Evolutionary conservation across 305 asterid species (phyloP), one percentile per base, ranked within the genome.

Genomic region (Rubia balearica): DNA sequence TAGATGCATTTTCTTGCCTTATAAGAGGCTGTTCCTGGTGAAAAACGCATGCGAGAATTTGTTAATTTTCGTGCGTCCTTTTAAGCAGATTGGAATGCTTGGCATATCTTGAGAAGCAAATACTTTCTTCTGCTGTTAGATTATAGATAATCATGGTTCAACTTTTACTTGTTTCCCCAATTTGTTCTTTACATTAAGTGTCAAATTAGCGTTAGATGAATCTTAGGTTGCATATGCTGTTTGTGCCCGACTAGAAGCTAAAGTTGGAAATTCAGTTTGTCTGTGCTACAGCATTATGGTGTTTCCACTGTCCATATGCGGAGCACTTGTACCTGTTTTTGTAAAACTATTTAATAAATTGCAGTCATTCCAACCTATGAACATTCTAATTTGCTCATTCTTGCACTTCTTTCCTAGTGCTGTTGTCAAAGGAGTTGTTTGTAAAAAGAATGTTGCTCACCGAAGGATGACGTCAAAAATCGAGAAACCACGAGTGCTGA

Each of bases 361-460:
- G 7, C 21, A 13, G 60, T 4, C 36, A 42, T 24, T n/a, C 22
- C 11, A 14, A 56, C 11, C 69, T 65, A 12, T 72, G 13, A 40
- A 22, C 67, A 53, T 65, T 74, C 17, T 46, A 66, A 70, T 65
- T 60, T 53, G 65, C 61, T 65, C 74, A 68, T 41, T 74, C 79
- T 78, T 70, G 73, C 75, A 70, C 74, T 30, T 69, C 62, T 76
- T 74, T 78, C 74, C 71, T 75, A 94, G 99, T 84, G 62, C 79
- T 80, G 90, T 94, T 74, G 85, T 91, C 78, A 88, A 85, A 81
- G 99, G 99, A 82, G 85, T 94, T 79, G 97, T 94, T 74, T 94
- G 94, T 86, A 91, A 87, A 85, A 94, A 86, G 83, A 91, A 94
- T 69, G 93, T 94, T 75, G 99, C 98, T 79, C 99, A 91, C 83